Evolutionary conservation across 805 yeast species (phyloP).

Genomic region (Schwanniomyces occidentalis): DNA sequence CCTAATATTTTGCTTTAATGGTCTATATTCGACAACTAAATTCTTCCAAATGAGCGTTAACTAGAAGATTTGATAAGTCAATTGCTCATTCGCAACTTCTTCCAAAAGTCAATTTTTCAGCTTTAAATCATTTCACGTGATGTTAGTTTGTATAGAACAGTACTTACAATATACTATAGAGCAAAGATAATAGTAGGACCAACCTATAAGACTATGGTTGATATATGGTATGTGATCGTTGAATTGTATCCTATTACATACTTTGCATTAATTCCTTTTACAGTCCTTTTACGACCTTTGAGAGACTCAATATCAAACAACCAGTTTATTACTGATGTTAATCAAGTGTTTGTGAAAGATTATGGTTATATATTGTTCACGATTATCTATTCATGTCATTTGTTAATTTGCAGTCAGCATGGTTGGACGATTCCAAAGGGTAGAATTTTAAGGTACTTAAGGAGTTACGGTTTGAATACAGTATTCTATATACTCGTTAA

Average conservation of each 20-base stretch:
- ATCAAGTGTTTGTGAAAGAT: constrained; percentile 22
- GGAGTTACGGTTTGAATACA: constrained; percentile 13
- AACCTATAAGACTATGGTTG: not conserved
- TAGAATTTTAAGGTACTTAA: constrained; percentile 3
- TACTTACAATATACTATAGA: not conserved
- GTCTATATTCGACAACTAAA: too few relatives aligned
- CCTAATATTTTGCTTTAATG: too few relatives aligned
- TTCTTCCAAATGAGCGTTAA: too few relatives aligned
- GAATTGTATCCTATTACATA: constrained; percentile 13
- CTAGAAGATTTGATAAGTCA: too few relatives aligned
- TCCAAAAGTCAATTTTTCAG: too few relatives aligned
- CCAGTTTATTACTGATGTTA: constrained; percentile 13
- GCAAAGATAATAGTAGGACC: too few relatives aligned
- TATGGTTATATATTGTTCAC: constrained; percentile 35
- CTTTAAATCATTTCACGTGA: constrained; percentile 14
- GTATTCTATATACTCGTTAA: constrained; percentile 10
- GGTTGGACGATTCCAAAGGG: constrained; percentile 5
- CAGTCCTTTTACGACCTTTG: constrained; percentile 12
- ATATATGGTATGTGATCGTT: not conserved
- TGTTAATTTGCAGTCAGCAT: constrained; percentile 7
- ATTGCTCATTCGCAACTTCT: too few relatives aligned
- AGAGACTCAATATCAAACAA: constrained; percentile 12
- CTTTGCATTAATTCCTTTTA: constrained; percentile 23
- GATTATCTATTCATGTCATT: constrained; percentile 14
- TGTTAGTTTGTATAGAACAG: not conserved